Percentiles rank a stretch among this genome's conserved stretches.
phyloP scores from a whole-genome alignment of 257 asterid species.

The Prunella vulgaris region DNA sequence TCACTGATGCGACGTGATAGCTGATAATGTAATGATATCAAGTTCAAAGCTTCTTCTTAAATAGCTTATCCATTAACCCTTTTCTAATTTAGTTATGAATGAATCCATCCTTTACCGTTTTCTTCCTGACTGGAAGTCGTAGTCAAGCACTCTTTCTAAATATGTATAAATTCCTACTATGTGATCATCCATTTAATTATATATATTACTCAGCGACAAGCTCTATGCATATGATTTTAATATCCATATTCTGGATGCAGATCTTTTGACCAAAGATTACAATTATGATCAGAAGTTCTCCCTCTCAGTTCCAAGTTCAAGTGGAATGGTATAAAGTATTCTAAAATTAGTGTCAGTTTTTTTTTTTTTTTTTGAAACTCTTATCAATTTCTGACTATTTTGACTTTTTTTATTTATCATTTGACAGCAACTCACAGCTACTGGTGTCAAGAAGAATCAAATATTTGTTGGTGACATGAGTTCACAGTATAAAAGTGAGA shows the following conservation, averaged over 20 bases:
- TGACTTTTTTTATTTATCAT: slow-evolving; percentile 3
- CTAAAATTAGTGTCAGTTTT: not conserved
- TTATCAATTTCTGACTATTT: not conserved
- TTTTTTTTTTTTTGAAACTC: not conserved
- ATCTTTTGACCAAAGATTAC: slow-evolving; percentile 78
- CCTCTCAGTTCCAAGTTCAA: slow-evolving; percentile 59
- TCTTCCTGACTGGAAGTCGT: not conserved
- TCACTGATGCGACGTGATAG: not conserved
- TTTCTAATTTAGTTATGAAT: not conserved
- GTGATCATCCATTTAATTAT: not conserved
- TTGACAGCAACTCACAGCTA: slow-evolving; percentile 70
- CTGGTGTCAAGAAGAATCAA: slow-evolving; percentile 65
- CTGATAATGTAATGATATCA: too few relatives aligned
- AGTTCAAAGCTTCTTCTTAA: too few relatives aligned
- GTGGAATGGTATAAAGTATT: slow-evolving; percentile 53
- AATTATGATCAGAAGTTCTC: slow-evolving; percentile 79
- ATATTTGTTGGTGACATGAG: slow-evolving; percentile 69
- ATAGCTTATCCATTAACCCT: not conserved
- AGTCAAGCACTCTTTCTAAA: not conserved
- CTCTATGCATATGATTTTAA: not conserved
- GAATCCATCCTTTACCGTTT: not conserved
- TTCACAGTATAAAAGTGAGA: slow-evolving; percentile 61
- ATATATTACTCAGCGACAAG: not conserved
- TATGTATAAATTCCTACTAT: not conserved
- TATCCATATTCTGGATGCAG: slow-evolving; percentile 34